Evolutionary conservation across 257 asterid species (phyloP).

Genomic region (Ballota nigra): DNA sequence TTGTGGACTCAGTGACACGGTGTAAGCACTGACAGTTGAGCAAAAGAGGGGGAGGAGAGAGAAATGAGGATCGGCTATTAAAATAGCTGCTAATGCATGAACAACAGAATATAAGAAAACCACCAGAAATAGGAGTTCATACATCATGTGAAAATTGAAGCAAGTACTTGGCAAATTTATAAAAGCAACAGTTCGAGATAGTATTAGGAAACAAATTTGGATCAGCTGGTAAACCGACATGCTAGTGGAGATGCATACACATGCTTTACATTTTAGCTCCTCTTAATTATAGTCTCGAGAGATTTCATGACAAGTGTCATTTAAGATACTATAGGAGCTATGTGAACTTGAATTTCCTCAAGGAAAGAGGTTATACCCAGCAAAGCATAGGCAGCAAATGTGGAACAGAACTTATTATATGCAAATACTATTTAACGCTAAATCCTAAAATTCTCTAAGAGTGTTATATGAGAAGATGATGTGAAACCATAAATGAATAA

Average conservation of each 20-base stretch:
- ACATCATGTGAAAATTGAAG: not conserved
- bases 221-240: not conserved
- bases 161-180: not conserved
- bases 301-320: not conserved
- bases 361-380: not conserved
- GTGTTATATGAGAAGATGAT: slow-evolving; percentile 19
- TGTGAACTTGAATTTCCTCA: not conserved
- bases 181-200: slow-evolving; percentile 11
- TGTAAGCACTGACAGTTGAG: slow-evolving; percentile 49
- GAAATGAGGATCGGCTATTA: slow-evolving; percentile 17
- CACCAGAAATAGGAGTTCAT: not conserved
- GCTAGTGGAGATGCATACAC: slow-evolving; percentile 3
- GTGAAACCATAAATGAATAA: slow-evolving; percentile 10
- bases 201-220: not conserved
- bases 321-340: not conserved
- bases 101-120: slow-evolving; percentile 7
- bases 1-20: slow-evolving; percentile 41
- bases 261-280: slow-evolving; percentile 12
- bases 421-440: slow-evolving; percentile 7
- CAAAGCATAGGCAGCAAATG: not conserved
- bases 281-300: not conserved
- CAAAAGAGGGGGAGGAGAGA: slow-evolving; percentile 23
- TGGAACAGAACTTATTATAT: not conserved
- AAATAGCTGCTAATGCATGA: slow-evolving; percentile 17
- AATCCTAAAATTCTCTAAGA: not conserved